Percentiles rank a stretch among this genome's conserved stretches.
Conservation (phyloP, 257 asterid genomes). For the Lycium barbarum region DNA sequence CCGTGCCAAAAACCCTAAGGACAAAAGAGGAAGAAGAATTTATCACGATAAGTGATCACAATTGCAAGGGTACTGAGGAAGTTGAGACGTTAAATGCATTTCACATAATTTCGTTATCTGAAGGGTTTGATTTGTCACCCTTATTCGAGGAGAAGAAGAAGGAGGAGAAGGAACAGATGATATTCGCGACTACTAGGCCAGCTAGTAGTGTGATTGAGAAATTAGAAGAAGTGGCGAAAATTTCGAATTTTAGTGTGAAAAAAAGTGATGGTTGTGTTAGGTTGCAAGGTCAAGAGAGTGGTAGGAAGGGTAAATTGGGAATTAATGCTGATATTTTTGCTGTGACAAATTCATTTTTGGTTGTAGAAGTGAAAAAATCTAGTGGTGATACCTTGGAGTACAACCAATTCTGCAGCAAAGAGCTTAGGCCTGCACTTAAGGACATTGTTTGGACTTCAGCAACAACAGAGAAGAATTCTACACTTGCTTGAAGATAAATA, state of each 20-base stretch:
- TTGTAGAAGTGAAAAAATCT: conserved; percentile 59
- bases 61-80: conserved; percentile 24
- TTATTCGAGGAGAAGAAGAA: conserved; percentile 56
- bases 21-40: conserved; percentile 42
- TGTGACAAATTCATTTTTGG: conserved; percentile 49
- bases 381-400: conserved; percentile 64
- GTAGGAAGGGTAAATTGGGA: conserved; percentile 64
- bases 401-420: conserved; percentile 58
- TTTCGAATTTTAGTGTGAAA: conserved; percentile 48
- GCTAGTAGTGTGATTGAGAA: conserved; percentile 56
- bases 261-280: conserved; percentile 52
- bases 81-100: conserved; percentile 56
- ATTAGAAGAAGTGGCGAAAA: conserved; percentile 57
- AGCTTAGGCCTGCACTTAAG: conserved; percentile 60
- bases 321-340: conserved; percentile 57
- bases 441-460: conserved; percentile 57
- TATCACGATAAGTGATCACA: neutral
- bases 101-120: conserved; percentile 60
- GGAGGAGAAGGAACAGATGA: conserved; percentile 49
- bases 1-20: conserved; percentile 32
- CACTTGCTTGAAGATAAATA: conserved; percentile 36
- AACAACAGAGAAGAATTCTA: conserved; percentile 33
- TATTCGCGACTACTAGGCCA: conserved; percentile 50
- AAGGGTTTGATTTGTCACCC: conserved; percentile 61
- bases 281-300: conserved; percentile 49